Base-by-base conservation (phyloP, 495 filamentous ascomycete genomes). In the Penicillium alfredii region DNA sequence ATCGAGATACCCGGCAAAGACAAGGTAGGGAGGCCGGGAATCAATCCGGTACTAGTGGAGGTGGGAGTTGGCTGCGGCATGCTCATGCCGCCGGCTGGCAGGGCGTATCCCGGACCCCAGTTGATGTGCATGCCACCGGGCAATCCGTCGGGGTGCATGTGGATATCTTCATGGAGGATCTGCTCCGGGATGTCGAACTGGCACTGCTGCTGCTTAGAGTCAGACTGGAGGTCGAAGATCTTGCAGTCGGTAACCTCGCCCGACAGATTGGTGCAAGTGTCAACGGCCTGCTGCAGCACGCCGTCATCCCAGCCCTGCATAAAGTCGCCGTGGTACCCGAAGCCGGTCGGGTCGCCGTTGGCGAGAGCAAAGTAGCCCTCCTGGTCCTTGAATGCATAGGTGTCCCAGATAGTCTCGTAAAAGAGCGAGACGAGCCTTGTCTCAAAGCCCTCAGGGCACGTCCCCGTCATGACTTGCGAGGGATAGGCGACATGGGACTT, bases 391-490 rank as follows among this genome's bases (percentile, higher is more conserved):
- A 89, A 94, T 2, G 63, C 72, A 32, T 78, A 61, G 6, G 88
- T 92, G 47, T 80, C 63, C 78, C 81, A 94, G 52, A 94, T 94
- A 4, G 82, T 89, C 62, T 97, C 90, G 53, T 72, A 95, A 58
- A 94, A 82, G 7, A 96, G 70, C 21, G 79, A 78, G 2, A 83
- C 76, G 10, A 92, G 44, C 30, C 85, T 82, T 7, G 61, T 68
- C n/a, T 77, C 69, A 45, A 77, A 89, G 9, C 77, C 82, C 3
- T 73, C 52, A 0, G 89, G 90, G 60, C 90, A 97, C 6, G 65
- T 63, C 13, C 90, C 90, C 40, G 72, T 74, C 53, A 82, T 82
- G 46, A 93, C 82, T 5, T 80, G 60, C 35, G 71, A 64, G 0
- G 88, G 86, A 54, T 88, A 95, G 1, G 80, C 80, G 50, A 95